Base-by-base conservation (phyloP, 1,284 basidiomycete genomes). In the Porogramme epimiltina region DNA sequence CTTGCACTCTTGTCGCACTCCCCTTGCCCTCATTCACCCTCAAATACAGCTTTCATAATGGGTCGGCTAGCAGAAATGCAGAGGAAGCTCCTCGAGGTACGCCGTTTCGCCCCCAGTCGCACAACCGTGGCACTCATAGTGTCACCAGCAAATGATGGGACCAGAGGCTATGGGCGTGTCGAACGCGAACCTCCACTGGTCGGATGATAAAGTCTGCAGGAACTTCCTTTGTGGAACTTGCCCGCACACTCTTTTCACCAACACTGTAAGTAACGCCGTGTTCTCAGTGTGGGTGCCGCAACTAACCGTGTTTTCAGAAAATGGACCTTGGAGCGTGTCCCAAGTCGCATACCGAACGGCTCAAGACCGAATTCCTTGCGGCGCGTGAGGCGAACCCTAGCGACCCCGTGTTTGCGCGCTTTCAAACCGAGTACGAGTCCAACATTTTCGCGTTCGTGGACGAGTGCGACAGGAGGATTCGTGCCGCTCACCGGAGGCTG, bases 291-390 rank as follows among this genome's bases (percentile, higher is more conserved):
- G 4, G 20, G 10, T 45, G 26, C 18, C 38, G 37, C 45, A 49
- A 26, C 54, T 41, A 23, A 54, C 45, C 4, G 23, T 11, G 19
- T 40, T 2, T 11, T 42, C 66, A 98, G 95, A 98, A 98, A 96
- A 99, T 99, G 93, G 97, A 99, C 72, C 79, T 99, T 11, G 97
- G 97, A 22, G 90, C 95, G 48, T 99, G 97, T 70, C 94, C 97
- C 3, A 96, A 96, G 70, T 93, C 94, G 19, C 97, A 99, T 70
- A 93, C 92, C 6, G 93, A 97, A 63, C 87, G 94, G 48, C 82
- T 98, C 60, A 95, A 95, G 74, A 92, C 91, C 34, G 93, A 98
- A 64, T 98, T 91, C 70, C 70, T 90, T 58, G 86, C 88, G 25
- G 89, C 91, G 23, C 81, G 85, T 51, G 87, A 89, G 61, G 82